Percentiles rank a stretch among this genome's conserved stretches.
Conservation (phyloP, 192 early-diverging fungal species). For the Gaertneriomyces semiglobifer region DNA sequence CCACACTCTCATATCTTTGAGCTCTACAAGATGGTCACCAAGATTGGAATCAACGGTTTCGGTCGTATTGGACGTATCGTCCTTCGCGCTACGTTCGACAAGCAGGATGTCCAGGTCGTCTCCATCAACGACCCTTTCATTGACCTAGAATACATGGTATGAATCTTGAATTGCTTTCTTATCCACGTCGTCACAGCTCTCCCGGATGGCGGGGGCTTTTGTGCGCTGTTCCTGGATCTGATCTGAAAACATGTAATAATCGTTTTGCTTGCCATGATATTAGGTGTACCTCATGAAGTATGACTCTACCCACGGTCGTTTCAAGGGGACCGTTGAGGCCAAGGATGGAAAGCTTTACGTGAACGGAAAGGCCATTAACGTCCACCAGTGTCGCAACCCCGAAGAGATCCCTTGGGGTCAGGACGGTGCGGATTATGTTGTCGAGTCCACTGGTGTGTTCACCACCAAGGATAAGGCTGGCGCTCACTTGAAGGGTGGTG, state of each 20-base stretch:
- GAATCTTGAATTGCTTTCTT: background rate
- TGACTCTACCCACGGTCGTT: conserved; percentile 97
- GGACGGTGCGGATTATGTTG: conserved; percentile 81
- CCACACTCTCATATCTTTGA: no score
- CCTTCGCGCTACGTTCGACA: conserved; percentile 75
- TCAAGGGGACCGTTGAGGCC: conserved; percentile 76
- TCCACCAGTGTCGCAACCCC: conserved; percentile 76
- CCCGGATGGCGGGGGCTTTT: no score
- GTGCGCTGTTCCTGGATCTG: no score
- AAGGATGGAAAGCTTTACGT: conserved; percentile 87
- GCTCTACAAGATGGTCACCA: conserved; percentile 3
- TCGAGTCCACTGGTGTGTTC: conserved; percentile 99
- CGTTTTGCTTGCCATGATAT: no score
- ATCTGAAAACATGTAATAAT: no score
- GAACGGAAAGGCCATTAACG: conserved; percentile 75
- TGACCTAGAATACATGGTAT: conserved; percentile 89
- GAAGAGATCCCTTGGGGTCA: conserved; percentile 85
- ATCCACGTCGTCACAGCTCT: no score
- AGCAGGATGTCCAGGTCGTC: conserved; percentile 63
- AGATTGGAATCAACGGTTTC: conserved; percentile 70
- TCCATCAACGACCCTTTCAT: conserved; percentile 98
- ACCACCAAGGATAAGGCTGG: conserved; percentile 84
- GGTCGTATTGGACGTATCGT: conserved; percentile 99
- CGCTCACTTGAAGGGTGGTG: conserved; percentile 85
- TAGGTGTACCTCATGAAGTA: conserved; percentile 93